phyloP scores from a whole-genome alignment of 192 early-diverging fungal species.

The Haplosporangium gracile region DNA sequence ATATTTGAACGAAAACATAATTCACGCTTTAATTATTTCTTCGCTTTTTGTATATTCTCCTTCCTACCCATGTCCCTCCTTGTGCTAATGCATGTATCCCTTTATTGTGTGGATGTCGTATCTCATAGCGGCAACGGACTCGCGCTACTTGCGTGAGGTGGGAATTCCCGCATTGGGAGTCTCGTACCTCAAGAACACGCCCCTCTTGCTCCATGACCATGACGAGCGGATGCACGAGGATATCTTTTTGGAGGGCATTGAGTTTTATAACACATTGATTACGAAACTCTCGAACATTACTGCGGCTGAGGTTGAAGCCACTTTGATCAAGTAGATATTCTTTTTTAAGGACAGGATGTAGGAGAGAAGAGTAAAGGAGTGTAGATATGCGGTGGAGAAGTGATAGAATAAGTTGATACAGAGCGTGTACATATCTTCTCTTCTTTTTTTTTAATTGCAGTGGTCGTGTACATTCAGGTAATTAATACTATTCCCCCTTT shows the following conservation, averaged over 20 bases:
- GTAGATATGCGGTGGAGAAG: no score
- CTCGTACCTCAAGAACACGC: constrained; percentile 83
- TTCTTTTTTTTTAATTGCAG: no score
- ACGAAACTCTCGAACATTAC: constrained; percentile 65
- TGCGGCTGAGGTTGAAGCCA: constrained; percentile 43
- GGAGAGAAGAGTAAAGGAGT: no score
- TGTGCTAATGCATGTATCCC: neutral
- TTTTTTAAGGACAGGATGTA: no score
- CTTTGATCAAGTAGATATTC: constrained; percentile 32
- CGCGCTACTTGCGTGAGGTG: constrained; percentile 79
- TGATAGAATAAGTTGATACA: no score
- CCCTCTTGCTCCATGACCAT: constrained; percentile 88
- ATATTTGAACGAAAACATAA: neutral
- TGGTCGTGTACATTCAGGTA: no score
- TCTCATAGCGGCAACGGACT: constrained; percentile 78
- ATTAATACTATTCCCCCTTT: no score
- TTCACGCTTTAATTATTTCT: no score
- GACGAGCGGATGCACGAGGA: constrained; percentile 87
- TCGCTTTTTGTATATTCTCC: no score
- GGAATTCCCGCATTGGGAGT: constrained; percentile 88
- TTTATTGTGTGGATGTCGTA: neutral
- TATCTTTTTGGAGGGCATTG: constrained; percentile 78
- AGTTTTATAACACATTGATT: constrained; percentile 79
- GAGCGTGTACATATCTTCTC: no score
- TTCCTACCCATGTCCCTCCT: no score